Evolutionary conservation across 2,329 filamentous ascomycete species (phyloP), one percentile per base, ranked within the genome.

Genomic region (Magnaporthiopsis rhizophila): DNA sequence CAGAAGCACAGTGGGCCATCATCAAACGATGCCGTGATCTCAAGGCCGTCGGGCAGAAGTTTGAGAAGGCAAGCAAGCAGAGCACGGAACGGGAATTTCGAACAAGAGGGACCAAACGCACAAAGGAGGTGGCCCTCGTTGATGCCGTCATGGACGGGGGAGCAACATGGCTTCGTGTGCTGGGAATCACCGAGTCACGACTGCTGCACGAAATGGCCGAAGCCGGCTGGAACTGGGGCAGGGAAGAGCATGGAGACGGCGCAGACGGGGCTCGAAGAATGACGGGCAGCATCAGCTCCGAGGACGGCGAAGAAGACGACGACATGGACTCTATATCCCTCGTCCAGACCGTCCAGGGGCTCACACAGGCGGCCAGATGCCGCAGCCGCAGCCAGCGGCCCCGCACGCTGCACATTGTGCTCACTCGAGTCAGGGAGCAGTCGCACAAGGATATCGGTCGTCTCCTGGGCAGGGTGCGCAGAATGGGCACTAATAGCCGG

Each of bases 131-230:
- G 11, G 68, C 73, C 1, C 68, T 68, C 45, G 68, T 75, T 11
- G 72, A 76, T 56, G 74, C 74, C 1, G 71, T 75, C 3, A 71
- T 74, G 2, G 72, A 75, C 53, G 69, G 71, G 36, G 74, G 74
- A 5, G 69, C 69, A 1, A 69, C 70, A 26, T 76, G 74, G 74
- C 65, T 76, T 38, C 74, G 74, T 34, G 71, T 76, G 60, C 58
- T 76, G 28, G 71, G 69, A 59, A 72, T 71, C n/a, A 70, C 71
- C 0, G 69, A 72, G 45, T 66, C 66, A 34, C 70, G 70, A 18
- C 66, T 76, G n/a, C 64, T 72, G 38, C 66, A 71, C 36, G 71
- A 75, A 64, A 69, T 76, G 64, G 69, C 72, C n/a, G 70, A 71
- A n/a, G 71, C 68, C 28, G 73, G 73, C 0, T 75, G 74, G 71